Conservation (phyloP, 306 rosid species). For the Lathyrus sativus region DNA sequence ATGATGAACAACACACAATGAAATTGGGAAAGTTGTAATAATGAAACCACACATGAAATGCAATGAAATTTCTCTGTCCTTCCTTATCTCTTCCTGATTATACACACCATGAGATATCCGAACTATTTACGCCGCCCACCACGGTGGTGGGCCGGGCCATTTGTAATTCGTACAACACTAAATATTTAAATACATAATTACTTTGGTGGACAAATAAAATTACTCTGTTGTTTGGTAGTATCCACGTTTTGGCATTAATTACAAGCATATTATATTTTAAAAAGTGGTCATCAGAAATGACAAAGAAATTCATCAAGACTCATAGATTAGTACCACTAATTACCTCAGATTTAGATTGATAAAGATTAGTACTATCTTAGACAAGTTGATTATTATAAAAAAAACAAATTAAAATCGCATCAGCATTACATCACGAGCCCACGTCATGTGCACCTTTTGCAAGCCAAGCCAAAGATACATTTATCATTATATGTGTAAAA, state of each 20-base stretch:
- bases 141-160: not conserved
- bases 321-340: not conserved
- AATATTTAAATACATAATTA: not conserved
- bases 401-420: not conserved
- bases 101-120: not conserved
- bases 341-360: not conserved
- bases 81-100: not conserved
- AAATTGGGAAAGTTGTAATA: not conserved
- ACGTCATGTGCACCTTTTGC: not conserved
- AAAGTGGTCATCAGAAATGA: not conserved
- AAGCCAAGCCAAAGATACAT: not conserved
- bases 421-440: not conserved
- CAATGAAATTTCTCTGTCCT: not conserved
- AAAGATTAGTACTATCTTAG: not conserved
- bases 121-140: not conserved
- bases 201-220: not conserved
- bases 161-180: not conserved
- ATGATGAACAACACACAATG: too few relatives aligned
- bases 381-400: not conserved
- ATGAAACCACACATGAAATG: not conserved
- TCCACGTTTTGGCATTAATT: not conserved
- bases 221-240: not conserved
- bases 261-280: not conserved
- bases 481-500: conserved; percentile 35
- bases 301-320: not conserved